Base-by-base conservation (phyloP, 208 protist species). In the Novymonas esmeraldas region DNA sequence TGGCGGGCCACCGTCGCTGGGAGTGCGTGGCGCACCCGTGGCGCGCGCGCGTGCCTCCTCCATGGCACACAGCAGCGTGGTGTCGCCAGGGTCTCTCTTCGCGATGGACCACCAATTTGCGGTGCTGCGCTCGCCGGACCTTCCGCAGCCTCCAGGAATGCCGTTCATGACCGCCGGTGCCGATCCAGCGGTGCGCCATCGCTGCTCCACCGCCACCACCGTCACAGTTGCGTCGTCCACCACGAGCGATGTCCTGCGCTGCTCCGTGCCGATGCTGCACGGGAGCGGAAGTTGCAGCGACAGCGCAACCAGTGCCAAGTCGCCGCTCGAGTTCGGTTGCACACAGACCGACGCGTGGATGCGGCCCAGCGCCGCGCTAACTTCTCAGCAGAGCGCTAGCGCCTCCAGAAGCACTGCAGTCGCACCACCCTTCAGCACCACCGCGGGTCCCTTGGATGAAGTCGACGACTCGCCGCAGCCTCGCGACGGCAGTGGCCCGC, bases 201-300 rank as follows among this genome's bases (percentile, higher is more conserved):
- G 22, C 50, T 14, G 28, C 39, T 52, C 26, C 18, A 50, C n/a
- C n/a, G 44, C 16, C 4, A 44, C 59, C 29, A 59, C 67, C 24
- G 33, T 64, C 6, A 46, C 48, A 11, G 31, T 65, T 20, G 56
- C 67, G 20, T 65, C 58, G 29, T 60, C 58, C 33, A 65, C 10
- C 41, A 41, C 57, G 41, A 38, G 18, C 16, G 42, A 63, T 20
- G n/a, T 38, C 24, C 57, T 6, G 2, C 28, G n/a, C 26, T 3
- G 28, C 26, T 51, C 41, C 46, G n/a, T 36, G 14, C 18, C 34
- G 16, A 28, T 10, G 13, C 28, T 26, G 41, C 41, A 11, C 6
- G 10, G n/a, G 6, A 48, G n/a, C 46, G 6, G 1, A 16, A 20
- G 20, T 16, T 18, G 18, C 41, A 22, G 24, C 28, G 36, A 33